Conservation (phyloP, 768 basidiomycete species). For the Russula sp. region DNA sequence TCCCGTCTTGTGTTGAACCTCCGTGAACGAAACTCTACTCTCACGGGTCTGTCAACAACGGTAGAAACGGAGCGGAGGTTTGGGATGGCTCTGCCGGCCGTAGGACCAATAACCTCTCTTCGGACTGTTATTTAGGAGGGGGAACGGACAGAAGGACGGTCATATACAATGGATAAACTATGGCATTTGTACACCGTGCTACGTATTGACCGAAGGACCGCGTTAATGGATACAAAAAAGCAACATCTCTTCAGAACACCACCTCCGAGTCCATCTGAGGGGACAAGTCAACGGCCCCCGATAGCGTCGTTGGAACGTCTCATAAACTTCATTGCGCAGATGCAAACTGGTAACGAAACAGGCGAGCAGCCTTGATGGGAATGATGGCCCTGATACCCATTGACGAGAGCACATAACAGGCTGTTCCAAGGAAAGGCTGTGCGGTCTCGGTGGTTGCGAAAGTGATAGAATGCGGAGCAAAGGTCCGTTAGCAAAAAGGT, state of each 20-base stretch:
- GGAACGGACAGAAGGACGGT: too few species aligned
- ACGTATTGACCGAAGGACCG: too few species aligned
- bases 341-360: neutral
- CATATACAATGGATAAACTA: too few species aligned
- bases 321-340: neutral
- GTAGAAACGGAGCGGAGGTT: slow-evolving; percentile 11
- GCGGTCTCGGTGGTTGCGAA: too few species aligned
- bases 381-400: too few species aligned
- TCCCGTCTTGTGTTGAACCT: slow-evolving; percentile 20
- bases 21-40: neutral
- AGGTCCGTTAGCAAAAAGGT: neutral
- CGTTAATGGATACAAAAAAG: too few species aligned
- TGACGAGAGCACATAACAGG: too few species aligned
- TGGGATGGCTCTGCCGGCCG: neutral
- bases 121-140: too few species aligned
- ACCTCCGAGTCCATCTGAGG: neutral
- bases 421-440: too few species aligned
- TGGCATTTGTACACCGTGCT: too few species aligned
- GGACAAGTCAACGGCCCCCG: neutral
- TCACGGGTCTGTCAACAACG: neutral
- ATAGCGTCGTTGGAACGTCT: neutral
- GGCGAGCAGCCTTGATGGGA: too few species aligned
- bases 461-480: too few species aligned
- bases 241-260: neutral
- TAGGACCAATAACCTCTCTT: neutral